Percentiles rank a stretch among this genome's conserved stretches.
Evolutionary conservation across 805 yeast species (phyloP).

Genomic region (Candida ficus): DNA sequence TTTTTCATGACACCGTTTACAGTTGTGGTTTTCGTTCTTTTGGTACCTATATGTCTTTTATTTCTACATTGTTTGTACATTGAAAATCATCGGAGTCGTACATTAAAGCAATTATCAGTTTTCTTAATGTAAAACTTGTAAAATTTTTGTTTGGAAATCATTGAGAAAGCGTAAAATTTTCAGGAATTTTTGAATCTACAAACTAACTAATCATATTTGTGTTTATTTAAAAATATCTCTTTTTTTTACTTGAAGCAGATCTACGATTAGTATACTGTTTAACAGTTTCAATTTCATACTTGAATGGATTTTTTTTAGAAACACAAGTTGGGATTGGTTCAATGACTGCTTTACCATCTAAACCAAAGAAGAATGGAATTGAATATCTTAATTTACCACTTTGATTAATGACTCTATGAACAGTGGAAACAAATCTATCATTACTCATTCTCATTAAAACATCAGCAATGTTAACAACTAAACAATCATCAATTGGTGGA

Average conservation of each 20-base stretch:
- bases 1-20: no score
- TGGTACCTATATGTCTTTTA: no score
- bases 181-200: no score
- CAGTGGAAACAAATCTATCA: conserved; percentile 31
- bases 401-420: conserved; percentile 34
- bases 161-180: no score
- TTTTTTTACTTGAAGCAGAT: not conserved
- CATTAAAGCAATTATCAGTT: no score
- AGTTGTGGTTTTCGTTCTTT: no score
- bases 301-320: conserved; percentile 14
- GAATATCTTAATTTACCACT: conserved; percentile 18
- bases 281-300: conserved; percentile 6
- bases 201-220: no score
- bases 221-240: not conserved
- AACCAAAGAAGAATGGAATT: conserved; percentile 22
- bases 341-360: conserved; percentile 15
- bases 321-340: conserved; percentile 20
- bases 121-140: no score
- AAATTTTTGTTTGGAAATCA: no score
- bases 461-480: conserved; percentile 33
- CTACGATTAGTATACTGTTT: not conserved
- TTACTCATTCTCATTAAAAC: conserved; percentile 34
- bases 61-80: no score
- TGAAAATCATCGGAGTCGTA: no score
- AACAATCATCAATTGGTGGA: not conserved